phyloP scores from a whole-genome alignment of 202 grass and related monocot genomes.

The Bolboschoenoplectus hybrid region DNA sequence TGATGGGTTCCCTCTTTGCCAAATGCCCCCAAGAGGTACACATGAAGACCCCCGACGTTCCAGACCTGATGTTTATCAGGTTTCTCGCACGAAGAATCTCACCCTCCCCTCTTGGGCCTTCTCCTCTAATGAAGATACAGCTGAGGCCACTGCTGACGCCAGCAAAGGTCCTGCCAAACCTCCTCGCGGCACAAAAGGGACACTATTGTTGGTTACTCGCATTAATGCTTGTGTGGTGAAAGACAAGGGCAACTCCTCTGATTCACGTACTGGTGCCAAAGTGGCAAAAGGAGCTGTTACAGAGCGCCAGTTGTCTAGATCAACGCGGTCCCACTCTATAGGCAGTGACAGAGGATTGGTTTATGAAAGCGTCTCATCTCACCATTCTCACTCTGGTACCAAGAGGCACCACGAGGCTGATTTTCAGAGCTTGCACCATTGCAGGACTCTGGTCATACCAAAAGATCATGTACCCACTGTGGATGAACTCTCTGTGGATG shows the following conservation, averaged over 20 bases:
- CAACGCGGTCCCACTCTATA: slow-evolving; percentile 69
- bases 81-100: slow-evolving; percentile 63
- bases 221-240: slow-evolving; percentile 91
- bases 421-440: slow-evolving; percentile 69
- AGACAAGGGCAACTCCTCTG: slow-evolving; percentile 40
- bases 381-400: slow-evolving; percentile 42
- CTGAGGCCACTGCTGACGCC: slow-evolving; percentile 53
- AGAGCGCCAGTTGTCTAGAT: slow-evolving; percentile 68
- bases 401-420: slow-evolving; percentile 74
- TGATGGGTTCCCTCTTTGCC: slow-evolving; percentile 83
- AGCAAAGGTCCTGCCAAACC: slow-evolving; percentile 56
- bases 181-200: slow-evolving; percentile 76
- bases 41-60: slow-evolving; percentile 66
- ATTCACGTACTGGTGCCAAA: background rate
- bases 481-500: slow-evolving; percentile 76
- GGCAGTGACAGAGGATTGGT: slow-evolving; percentile 65
- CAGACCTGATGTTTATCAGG: slow-evolving; percentile 73
- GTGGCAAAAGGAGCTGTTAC: slow-evolving; percentile 11
- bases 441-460: slow-evolving; percentile 67
- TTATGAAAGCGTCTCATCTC: slow-evolving; percentile 55
- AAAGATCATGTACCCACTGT: slow-evolving; percentile 86
- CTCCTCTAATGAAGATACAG: slow-evolving; percentile 75
- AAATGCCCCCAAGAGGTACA: slow-evolving; percentile 68
- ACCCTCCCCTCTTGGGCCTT: slow-evolving; percentile 83
- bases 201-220: slow-evolving; percentile 66